Base-by-base conservation (phyloP, 805 yeast species). In the Torulaspora indica region DNA sequence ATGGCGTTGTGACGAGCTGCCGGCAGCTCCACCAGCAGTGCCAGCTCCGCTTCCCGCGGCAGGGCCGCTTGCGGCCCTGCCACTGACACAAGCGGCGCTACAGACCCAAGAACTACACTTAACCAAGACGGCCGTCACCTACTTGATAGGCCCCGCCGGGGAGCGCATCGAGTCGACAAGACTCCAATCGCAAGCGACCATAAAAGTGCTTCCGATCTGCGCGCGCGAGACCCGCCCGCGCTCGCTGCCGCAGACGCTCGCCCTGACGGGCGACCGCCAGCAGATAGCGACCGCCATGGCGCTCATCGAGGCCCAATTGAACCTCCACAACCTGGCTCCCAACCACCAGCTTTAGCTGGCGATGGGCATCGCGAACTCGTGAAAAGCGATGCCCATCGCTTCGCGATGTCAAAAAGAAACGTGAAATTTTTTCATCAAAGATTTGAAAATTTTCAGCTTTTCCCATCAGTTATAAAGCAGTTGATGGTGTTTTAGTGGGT, bases 81-180 rank as follows among this genome's bases (percentile, higher is more conserved):
- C n/a, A n/a, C n/a, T n/a, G n/a, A n/a, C n/a, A n/a, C n/a, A n/a
- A 23, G 25, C 25, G 25, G 8, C 6, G 25, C 25, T 23, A 8
- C 28, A 25, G 38, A 45, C 45, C 7, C 38, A 45, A 29, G 53
- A 52, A 29, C 35, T 52, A 17, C 30, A 5, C 8, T 18, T 53
- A 28, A 51, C 39, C 17, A 51, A 47, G 38, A 25, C 51, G 20
- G 74, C 73, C 42, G 66, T 73, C 1, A 61, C 73, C 1, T 66
- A 58, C 38, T 48, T 75, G 5, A 74, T 75, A 39, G 79, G 79
- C 0, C 61, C 54, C 18, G 55, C 57, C n/a, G 79, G 79, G 1
- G 29, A 48, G 14, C 58, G 66, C 33, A 73, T 76, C 10, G 64
- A 61, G 30, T 39, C 40, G 4, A 56, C 75, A 8, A 48, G 78